phyloP scores from a whole-genome alignment of 1,284 basidiomycete species.

The Xanthoconium separans region DNA sequence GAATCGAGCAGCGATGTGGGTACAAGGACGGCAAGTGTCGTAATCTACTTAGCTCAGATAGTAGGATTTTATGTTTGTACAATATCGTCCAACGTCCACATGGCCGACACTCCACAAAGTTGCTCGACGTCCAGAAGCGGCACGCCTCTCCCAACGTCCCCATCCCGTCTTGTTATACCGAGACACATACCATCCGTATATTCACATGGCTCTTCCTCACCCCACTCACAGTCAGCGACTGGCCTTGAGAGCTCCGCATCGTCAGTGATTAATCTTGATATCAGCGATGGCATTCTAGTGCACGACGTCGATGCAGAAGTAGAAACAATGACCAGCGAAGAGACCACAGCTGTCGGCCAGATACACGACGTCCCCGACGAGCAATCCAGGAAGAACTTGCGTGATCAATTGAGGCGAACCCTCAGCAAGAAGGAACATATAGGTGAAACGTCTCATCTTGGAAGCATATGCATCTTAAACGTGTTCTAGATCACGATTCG shows the following conservation, averaged over 20 bases:
- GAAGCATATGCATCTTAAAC: neutral
- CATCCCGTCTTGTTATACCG: slow-evolving; percentile 44
- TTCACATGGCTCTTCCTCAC: slow-evolving; percentile 38
- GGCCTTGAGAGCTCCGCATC: slow-evolving; percentile 63
- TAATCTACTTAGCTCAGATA: slow-evolving; percentile 21
- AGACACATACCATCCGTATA: slow-evolving; percentile 42
- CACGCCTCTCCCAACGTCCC: slow-evolving; percentile 36
- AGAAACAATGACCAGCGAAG: slow-evolving; percentile 51
- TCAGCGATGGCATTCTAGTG: slow-evolving; percentile 63
- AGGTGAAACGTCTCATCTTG: slow-evolving; percentile 19
- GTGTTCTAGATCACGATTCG: slow-evolving; percentile 12
- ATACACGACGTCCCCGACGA: slow-evolving; percentile 46
- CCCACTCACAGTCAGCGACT: slow-evolving; percentile 32
- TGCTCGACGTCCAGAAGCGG: slow-evolving; percentile 37
- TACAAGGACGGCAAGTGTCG: slow-evolving; percentile 52
- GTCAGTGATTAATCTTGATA: slow-evolving; percentile 61
- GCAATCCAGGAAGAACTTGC: slow-evolving; percentile 59
- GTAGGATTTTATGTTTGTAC: too few relatives aligned
- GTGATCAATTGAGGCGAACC: slow-evolving; percentile 69
- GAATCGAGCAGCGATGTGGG: slow-evolving; percentile 70
- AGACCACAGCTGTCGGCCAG: slow-evolving; percentile 44
- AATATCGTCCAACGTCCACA: neutral
- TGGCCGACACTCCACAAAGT: slow-evolving; percentile 22
- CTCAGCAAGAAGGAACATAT: slow-evolving; percentile 46
- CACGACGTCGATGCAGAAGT: slow-evolving; percentile 61